Conservation (phyloP, 345 rosid genomes). For the Pugionium cornutum region DNA sequence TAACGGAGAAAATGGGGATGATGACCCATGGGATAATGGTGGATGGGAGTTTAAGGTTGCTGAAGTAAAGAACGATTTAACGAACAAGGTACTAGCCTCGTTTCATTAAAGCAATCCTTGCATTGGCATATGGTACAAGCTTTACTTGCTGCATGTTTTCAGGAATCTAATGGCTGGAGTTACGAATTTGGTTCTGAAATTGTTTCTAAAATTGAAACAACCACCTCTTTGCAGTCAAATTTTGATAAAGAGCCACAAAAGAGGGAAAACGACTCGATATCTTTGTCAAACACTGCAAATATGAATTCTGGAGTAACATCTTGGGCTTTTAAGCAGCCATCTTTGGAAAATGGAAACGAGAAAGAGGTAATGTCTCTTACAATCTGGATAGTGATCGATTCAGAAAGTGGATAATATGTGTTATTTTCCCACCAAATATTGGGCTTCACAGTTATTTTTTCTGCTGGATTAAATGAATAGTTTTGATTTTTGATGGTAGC, state of each 20-base stretch:
- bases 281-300: constrained; percentile 23
- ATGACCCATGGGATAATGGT: constrained; percentile 32
- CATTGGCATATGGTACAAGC: constrained; percentile 31
- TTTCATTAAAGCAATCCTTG: constrained; percentile 16
- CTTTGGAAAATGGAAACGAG: constrained; percentile 44
- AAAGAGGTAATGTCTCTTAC: constrained; percentile 46
- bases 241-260: constrained; percentile 35
- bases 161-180: constrained; percentile 44
- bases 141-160: constrained; percentile 32
- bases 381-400: not conserved
- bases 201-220: constrained; percentile 26
- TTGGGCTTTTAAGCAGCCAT: constrained; percentile 55
- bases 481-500: constrained; percentile 26
- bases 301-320: constrained; percentile 37
- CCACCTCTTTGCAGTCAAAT: constrained; percentile 13
- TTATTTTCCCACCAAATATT: too few species aligned
- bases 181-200: constrained; percentile 41
- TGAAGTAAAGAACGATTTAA: constrained; percentile 19
- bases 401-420: not conserved
- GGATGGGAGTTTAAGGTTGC: constrained; percentile 52
- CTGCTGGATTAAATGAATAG: constrained; percentile 20
- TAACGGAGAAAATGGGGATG: constrained; percentile 25
- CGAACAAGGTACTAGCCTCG: constrained; percentile 27
- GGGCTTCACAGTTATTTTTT: too few species aligned
- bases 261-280: constrained; percentile 24